A percentile compares a stretch with the other conserved stretches of the same genome.
Evolutionary conservation across 2,329 filamentous ascomycete species (phyloP).

Genomic region (Kalaharituber pfeilii): DNA sequence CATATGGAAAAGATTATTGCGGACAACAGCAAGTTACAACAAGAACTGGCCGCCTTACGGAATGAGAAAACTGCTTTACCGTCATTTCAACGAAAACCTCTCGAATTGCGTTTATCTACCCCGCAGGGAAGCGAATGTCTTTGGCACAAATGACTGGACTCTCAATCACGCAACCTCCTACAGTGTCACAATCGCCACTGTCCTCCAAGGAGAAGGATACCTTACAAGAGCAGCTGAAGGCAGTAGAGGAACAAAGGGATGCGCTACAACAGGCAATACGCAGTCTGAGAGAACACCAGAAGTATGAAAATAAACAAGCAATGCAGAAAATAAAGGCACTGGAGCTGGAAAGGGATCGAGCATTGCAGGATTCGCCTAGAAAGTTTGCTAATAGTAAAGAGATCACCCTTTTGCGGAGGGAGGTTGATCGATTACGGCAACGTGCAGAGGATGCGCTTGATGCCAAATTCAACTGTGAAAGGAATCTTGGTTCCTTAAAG

Average conservation of each 20-base stretch:
- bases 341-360: slow-evolving; percentile 59
- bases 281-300: slow-evolving; percentile 68
- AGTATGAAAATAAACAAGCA: slow-evolving; percentile 67
- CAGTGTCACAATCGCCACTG: slow-evolving; percentile 1
- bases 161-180: neutral
- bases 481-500: slow-evolving; percentile 70
- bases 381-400: slow-evolving; percentile 71
- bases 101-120: neutral
- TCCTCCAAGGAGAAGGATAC: slow-evolving; percentile 40
- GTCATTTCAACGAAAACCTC: neutral
- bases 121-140: neutral
- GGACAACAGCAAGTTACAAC: slow-evolving; percentile 69
- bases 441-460: slow-evolving; percentile 87
- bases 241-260: slow-evolving; percentile 84
- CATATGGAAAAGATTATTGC: slow-evolving; percentile 59
- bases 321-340: slow-evolving; percentile 61
- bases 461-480: slow-evolving; percentile 92
- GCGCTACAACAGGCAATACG: slow-evolving; percentile 76
- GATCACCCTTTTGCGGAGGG: slow-evolving; percentile 58
- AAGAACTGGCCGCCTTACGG: slow-evolving; percentile 58
- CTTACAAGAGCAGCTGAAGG: slow-evolving; percentile 65
- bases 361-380: slow-evolving; percentile 49
- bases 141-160: neutral
- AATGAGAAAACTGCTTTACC: slow-evolving; percentile 44
- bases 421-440: slow-evolving; percentile 67